phyloP scores from a whole-genome alignment of 139 green algal species.

The Micractinium conductrix region DNA sequence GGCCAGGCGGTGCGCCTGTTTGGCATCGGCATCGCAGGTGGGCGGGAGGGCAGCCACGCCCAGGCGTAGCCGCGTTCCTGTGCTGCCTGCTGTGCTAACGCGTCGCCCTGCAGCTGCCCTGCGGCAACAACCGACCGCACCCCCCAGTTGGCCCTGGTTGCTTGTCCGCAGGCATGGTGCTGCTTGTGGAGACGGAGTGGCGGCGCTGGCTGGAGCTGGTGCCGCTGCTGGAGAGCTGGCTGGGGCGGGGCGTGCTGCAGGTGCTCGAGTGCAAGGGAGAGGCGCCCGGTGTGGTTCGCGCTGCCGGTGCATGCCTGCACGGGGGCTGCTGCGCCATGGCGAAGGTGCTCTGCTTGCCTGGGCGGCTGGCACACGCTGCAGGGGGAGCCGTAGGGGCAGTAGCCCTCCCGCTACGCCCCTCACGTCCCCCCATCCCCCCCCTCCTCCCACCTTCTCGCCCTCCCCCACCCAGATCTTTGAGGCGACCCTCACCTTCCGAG shows the following conservation, averaged over 20 bases:
- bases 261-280: background rate
- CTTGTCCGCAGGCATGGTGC: too few species aligned
- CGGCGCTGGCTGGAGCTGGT: constrained; percentile 34
- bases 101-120: too few species aligned
- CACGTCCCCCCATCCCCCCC: too few species aligned
- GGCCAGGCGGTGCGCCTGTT: constrained; percentile 51
- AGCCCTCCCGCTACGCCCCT: background rate
- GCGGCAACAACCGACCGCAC: too few species aligned
- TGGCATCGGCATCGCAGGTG: constrained; percentile 41
- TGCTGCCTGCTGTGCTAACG: too few species aligned
- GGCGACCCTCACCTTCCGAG: constrained; percentile 39
- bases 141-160: background rate
- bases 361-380: background rate
- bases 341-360: background rate
- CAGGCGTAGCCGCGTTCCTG: too few species aligned
- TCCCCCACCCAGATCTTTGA: constrained; percentile 29
- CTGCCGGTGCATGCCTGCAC: background rate
- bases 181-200: constrained; percentile 54
- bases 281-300: background rate
- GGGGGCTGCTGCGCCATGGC: too few species aligned
- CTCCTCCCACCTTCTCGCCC: background rate
- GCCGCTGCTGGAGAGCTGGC: constrained; percentile 51
- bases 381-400: background rate
- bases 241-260: constrained; percentile 34
- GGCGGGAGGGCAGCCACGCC: too few species aligned